Evolutionary conservation across 2,329 filamentous ascomycete genomes (phyloP), one percentile per base, ranked within the genome.

Genomic region (Trichoderma hamatum): DNA sequence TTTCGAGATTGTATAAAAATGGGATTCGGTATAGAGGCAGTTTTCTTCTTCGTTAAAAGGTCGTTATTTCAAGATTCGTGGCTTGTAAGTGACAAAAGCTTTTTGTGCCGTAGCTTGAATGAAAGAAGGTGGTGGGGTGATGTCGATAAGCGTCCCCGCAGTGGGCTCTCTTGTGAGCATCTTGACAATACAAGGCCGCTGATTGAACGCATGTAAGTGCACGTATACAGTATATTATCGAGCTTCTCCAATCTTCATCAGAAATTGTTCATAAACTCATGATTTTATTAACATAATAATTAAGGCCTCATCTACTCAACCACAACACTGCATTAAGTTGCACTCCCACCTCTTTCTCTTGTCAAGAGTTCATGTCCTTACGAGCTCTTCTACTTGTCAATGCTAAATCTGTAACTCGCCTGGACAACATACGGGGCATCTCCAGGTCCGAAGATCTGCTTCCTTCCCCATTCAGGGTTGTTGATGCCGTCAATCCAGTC

Each of bases 401-500:
- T 79, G 73, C 83, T 86, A 74, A 91, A 91, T 67, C 79, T 79
- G 76, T 90, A 90, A 72, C 82, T 86, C 4, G 88, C 88, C 79
- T 88, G 83, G 71, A 90, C 79, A n/a, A 88, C 84, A 75, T 88
- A 90, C 3, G 87, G 86, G 71, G 85, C 85, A 67, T 82, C 87
- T 10, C 84, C 87, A 0, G 89, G 89, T 34, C 80, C 83, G 74
- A 81, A 90, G 70, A 91, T 81, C 75, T 90, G 88, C 80, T 85
- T 89, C 67, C 94, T 87, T 70, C 89, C 89, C 95, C 95, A 97
- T 79, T 93, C 88, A 0, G 94, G 94, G 74, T 96, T 88, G 81
- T 97, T 97, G 81, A 98, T 96, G 30, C 86, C 94, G 77, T 97
- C 94, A 76, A 97, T 97, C 88, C 89, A 97, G 78, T 96, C 94